phyloP scores from a whole-genome alignment of 352 stramenopile species.

The Phytopythium oedochilum region DNA sequence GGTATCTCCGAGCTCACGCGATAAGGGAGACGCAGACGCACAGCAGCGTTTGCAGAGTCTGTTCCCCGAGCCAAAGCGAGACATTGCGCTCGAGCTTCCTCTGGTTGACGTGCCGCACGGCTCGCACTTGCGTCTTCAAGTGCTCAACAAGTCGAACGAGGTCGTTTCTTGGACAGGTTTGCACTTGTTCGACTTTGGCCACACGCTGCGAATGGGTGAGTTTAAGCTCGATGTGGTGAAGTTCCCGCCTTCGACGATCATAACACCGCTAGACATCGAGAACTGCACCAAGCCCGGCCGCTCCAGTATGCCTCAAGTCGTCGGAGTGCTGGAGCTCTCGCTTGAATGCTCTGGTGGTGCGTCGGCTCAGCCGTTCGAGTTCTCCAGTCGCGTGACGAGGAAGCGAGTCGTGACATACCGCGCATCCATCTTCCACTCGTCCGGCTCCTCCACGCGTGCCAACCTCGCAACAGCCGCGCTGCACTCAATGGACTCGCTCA shows the following conservation, averaged over 20 bases:
- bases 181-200: constrained; percentile 81
- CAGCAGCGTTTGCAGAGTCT: constrained; percentile 2
- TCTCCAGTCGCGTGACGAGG: constrained; percentile 41
- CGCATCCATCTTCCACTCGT: constrained; percentile 61
- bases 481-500: constrained; percentile 14
- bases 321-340: constrained; percentile 41
- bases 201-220: constrained; percentile 50
- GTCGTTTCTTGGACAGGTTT: constrained; percentile 57
- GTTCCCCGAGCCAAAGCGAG: constrained; percentile 3
- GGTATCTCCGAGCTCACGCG: constrained; percentile 9
- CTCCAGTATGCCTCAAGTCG: constrained; percentile 18
- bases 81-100: constrained; percentile 14
- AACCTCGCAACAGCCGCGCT: constrained; percentile 2
- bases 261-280: constrained; percentile 67
- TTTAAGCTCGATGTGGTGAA: constrained; percentile 42
- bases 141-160: constrained; percentile 36
- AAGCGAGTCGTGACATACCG: constrained; percentile 58
- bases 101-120: constrained; percentile 73
- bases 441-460: constrained; percentile 7
- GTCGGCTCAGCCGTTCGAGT: constrained; percentile 44
- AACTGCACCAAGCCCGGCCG: constrained; percentile 50
- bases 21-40: constrained; percentile 5
- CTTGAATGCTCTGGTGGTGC: constrained; percentile 33
- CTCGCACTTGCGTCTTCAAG: constrained; percentile 58
- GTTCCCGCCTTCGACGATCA: constrained; percentile 9